Percentiles rank a stretch among this genome's conserved stretches.
Evolutionary conservation across 225 moss, liverwort and hornwort genomes (phyloP).

Genomic region (Physcomitrellopsis africana): DNA sequence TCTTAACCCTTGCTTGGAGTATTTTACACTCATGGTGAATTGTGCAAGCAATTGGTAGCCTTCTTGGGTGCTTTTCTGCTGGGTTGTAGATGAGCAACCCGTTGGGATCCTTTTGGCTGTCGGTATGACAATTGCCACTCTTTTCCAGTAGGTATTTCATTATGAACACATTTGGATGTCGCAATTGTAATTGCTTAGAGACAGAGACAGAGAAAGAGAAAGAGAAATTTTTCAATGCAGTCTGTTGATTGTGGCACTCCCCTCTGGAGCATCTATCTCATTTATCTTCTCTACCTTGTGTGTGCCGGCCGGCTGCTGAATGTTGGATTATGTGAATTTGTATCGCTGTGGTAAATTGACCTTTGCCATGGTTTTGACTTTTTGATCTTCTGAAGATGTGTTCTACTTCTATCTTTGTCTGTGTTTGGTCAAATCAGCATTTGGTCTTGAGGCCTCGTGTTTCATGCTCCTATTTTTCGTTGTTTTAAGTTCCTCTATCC

Average conservation of each 20-base stretch:
- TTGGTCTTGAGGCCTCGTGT: not conserved
- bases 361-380: not conserved
- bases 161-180: not conserved
- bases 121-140: not conserved
- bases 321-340: not conserved
- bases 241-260: not conserved
- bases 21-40: not conserved
- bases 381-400: not conserved
- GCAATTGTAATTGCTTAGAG: not conserved
- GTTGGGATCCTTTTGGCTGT: not conserved
- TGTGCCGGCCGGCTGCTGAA: not conserved
- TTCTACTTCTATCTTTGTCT: not conserved
- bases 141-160: not conserved
- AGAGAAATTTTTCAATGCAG: not conserved
- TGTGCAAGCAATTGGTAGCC: not conserved
- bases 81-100: not conserved
- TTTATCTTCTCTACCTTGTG: not conserved
- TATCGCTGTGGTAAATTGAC: not conserved
- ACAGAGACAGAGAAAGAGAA: too few species aligned
- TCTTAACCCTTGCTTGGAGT: conserved; percentile 1
- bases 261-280: not conserved
- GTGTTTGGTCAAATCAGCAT: not conserved
- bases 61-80: not conserved
- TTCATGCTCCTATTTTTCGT: not conserved
- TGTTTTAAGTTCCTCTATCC: conserved; percentile 24